A percentile compares a stretch with the other conserved stretches of the same genome.
Evolutionary conservation across 768 basidiomycete species (phyloP).

Genomic region (Boletus tomentosulus): DNA sequence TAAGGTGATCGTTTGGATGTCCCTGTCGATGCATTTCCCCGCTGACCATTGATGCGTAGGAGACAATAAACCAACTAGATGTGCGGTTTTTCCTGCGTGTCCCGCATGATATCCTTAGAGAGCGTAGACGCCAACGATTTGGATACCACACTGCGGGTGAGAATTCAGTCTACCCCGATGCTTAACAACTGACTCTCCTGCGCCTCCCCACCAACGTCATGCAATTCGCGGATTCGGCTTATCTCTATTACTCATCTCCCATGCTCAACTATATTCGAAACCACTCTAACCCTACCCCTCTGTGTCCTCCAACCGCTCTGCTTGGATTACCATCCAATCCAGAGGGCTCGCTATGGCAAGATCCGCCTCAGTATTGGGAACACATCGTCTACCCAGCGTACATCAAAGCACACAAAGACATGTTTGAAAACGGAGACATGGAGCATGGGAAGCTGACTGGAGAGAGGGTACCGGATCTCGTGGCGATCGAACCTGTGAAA

Average conservation of each 20-base stretch:
- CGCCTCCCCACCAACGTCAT: slow-evolving; percentile 18
- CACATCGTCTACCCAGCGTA: slow-evolving; percentile 95
- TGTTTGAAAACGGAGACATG: slow-evolving; percentile 73
- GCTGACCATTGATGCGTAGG: slow-evolving; percentile 36
- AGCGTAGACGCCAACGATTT: slow-evolving; percentile 72
- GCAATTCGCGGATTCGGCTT: slow-evolving; percentile 6
- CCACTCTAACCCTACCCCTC: slow-evolving; percentile 7
- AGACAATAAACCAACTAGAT: slow-evolving; percentile 69
- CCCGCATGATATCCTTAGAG: slow-evolving; percentile 67
- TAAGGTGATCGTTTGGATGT: slow-evolving; percentile 40
- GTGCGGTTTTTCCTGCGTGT: slow-evolving; percentile 82
- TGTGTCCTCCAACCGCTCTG: background rate
- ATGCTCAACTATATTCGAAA: background rate
- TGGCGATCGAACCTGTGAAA: slow-evolving; percentile 58
- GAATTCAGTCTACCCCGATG: slow-evolving; percentile 12
- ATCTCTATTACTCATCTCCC: background rate
- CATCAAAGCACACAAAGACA: slow-evolving; percentile 66
- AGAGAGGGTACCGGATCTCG: slow-evolving; percentile 46
- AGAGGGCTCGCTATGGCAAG: slow-evolving; percentile 87
- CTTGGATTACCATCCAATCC: slow-evolving; percentile 71
- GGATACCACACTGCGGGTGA: slow-evolving; percentile 90
- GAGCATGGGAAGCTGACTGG: slow-evolving; percentile 57
- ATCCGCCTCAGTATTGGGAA: slow-evolving; percentile 88
- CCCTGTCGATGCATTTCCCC: background rate
- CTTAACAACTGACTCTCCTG: background rate